phyloP scores from a whole-genome alignment of 1,139 yeast species.

The Blastobotrys malaysiensis region DNA sequence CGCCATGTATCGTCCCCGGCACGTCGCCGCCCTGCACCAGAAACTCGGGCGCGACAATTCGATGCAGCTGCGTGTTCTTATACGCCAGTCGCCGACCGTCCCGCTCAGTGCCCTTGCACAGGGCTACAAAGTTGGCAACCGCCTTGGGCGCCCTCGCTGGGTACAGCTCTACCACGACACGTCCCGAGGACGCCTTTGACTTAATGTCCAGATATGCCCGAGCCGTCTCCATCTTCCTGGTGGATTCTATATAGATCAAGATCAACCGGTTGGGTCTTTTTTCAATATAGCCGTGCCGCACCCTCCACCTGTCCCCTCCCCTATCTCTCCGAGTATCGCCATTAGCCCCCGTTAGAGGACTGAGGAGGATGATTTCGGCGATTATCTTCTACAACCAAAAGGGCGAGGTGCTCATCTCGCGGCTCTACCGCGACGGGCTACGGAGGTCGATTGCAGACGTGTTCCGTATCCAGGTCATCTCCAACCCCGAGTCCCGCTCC shows the following conservation, averaged over 20 bases:
- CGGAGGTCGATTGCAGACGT: constrained; percentile 77
- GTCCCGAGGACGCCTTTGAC: constrained; percentile 48
- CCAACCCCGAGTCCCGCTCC: constrained; percentile 41
- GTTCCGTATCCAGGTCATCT: constrained; percentile 82
- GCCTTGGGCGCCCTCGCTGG: constrained; percentile 54
- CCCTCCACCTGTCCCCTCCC: background rate
- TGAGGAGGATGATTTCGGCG: constrained; percentile 61
- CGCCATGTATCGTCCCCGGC: constrained; percentile 33
- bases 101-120: constrained; percentile 23
- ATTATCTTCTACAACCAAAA: constrained; percentile 68
- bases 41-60: constrained; percentile 65
- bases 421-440: constrained; percentile 65
- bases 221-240: background rate
- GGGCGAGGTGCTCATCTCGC: constrained; percentile 83
- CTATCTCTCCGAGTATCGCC: too few species aligned
- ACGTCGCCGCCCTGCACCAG: constrained; percentile 77
- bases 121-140: constrained; percentile 44
- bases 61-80: constrained; percentile 51
- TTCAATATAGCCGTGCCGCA: background rate
- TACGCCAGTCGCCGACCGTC: constrained; percentile 32
- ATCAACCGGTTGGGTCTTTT: background rate
- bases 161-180: constrained; percentile 59
- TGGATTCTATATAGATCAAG: too few species aligned
- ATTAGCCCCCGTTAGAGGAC: background rate
- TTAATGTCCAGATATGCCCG: constrained; percentile 54